These are phyloP conservation scores for Ruellia speciosa DNA, from an alignment of 305 asterid species.

Conservation along the genomic window DNA sequence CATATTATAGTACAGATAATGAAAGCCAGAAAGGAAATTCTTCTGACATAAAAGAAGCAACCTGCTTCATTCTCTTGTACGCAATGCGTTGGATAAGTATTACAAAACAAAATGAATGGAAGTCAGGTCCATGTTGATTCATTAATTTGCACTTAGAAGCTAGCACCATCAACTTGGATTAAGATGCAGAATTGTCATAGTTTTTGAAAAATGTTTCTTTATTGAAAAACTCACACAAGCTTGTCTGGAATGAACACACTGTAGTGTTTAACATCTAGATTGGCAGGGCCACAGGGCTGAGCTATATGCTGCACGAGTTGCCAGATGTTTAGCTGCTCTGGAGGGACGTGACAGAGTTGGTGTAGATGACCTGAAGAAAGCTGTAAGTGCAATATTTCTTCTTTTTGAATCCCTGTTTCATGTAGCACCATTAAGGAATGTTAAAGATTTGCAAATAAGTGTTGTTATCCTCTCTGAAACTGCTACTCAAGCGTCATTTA, in stretches of 20 bases:
- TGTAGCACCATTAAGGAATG: slow-evolving; percentile 1
- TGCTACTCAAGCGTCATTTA: background rate
- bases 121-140: background rate
- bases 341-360: slow-evolving; percentile 89
- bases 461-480: slow-evolving; percentile 16
- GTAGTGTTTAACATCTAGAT: slow-evolving; percentile 16
- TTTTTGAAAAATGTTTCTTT: background rate
- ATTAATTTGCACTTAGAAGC: background rate
- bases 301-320: slow-evolving; percentile 92
- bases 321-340: slow-evolving; percentile 87
- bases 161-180: background rate
- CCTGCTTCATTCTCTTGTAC: background rate
- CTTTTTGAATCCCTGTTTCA: slow-evolving; percentile 18
- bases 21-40: background rate
- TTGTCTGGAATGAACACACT: background rate
- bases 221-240: background rate
- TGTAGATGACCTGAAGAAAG: slow-evolving; percentile 85
- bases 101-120: background rate
- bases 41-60: no score
- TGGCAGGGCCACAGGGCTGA: slow-evolving; percentile 98
- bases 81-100: background rate
- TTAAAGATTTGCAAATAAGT: background rate
- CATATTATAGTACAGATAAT: background rate
- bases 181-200: background rate
- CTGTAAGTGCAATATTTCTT: slow-evolving; percentile 29